These are phyloP conservation scores for Pestalotiopsis sp. DNA, from an alignment of 2,329 filamentous ascomycete genomes.

Conservation along the genomic window DNA sequence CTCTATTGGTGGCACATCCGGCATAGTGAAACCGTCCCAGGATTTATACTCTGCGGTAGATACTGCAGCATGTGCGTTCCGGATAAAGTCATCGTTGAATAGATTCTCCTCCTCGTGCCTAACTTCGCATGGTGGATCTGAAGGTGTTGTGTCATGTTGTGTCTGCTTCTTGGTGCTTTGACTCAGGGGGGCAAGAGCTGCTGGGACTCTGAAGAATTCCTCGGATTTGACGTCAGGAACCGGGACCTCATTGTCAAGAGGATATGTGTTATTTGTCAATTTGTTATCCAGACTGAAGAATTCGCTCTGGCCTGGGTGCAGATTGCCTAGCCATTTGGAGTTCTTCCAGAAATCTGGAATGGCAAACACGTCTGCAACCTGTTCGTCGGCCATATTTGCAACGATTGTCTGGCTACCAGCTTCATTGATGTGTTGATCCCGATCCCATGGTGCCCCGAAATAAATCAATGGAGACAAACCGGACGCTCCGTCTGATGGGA, in stretches of 20 bases:
- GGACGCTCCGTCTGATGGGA: not conserved
- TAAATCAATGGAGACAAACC: not conserved
- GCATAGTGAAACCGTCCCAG: slow-evolving; percentile 66
- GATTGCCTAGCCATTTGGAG: slow-evolving; percentile 48
- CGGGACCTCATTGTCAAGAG: slow-evolving; percentile 12
- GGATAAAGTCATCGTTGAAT: slow-evolving; percentile 49
- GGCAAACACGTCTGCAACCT: slow-evolving; percentile 58
- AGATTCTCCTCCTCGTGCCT: slow-evolving; percentile 23
- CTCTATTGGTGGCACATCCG: slow-evolving; percentile 35
- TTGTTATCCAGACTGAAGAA: slow-evolving; percentile 46
- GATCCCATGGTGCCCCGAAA: not conserved
- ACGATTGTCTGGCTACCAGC: not conserved
- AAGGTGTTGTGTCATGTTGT: slow-evolving; percentile 6
- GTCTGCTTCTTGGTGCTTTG: slow-evolving; percentile 12
- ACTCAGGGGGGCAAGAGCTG: slow-evolving; percentile 21
- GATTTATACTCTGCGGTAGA: slow-evolving; percentile 52
- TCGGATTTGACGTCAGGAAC: slow-evolving; percentile 18
- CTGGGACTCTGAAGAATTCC: slow-evolving; percentile 46
- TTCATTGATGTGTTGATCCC: not conserved
- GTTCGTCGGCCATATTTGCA: slow-evolving; percentile 39
- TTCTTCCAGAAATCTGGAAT: slow-evolving; percentile 61
- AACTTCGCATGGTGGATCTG: slow-evolving; percentile 24
- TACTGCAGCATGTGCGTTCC: slow-evolving; percentile 31
- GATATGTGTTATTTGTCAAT: slow-evolving; percentile 22
- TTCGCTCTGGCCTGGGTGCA: slow-evolving; percentile 23